Evolutionary conservation across 2,329 filamentous ascomycete genomes (phyloP).

Genomic region (Teratosphaeria viscida): DNA sequence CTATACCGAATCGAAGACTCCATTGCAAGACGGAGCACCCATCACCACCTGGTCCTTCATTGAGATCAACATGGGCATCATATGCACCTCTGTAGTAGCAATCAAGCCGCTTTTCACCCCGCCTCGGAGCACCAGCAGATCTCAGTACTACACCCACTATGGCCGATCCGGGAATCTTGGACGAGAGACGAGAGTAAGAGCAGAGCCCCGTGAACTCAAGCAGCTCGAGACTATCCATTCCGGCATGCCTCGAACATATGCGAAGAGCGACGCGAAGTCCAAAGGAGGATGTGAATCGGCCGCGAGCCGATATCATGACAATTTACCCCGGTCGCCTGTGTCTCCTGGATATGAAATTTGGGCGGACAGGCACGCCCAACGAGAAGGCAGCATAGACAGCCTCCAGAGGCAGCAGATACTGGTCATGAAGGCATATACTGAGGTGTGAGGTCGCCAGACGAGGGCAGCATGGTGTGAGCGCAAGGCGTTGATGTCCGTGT

Average conservation of each 20-base stretch:
- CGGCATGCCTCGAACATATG: neutral
- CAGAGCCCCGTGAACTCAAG: neutral
- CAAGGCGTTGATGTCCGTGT: neutral
- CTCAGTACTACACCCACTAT: neutral
- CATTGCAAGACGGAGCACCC: slow-evolving; percentile 18
- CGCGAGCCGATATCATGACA: neutral
- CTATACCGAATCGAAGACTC: slow-evolving; percentile 15
- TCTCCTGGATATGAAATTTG: neutral
- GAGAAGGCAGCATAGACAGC: neutral
- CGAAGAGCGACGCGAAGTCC: neutral
- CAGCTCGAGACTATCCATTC: neutral
- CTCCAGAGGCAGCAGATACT: neutral
- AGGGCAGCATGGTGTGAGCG: neutral
- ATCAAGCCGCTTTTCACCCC: slow-evolving; percentile 10
- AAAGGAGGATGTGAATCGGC: neutral
- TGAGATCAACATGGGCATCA: slow-evolving; percentile 23
- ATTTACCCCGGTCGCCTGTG: neutral
- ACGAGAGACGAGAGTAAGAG: neutral
- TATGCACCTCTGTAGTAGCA: slow-evolving; percentile 20
- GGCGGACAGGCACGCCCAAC: neutral
- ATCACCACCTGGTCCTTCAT: slow-evolving; percentile 25
- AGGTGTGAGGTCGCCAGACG: neutral
- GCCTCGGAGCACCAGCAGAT: neutral
- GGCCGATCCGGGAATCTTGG: neutral
- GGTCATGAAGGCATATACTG: neutral